A percentile compares a stretch with the other conserved stretches of the same genome.
phyloP scores from a whole-genome alignment of 805 yeast species.

The Nakazawaea molendinolei region DNA sequence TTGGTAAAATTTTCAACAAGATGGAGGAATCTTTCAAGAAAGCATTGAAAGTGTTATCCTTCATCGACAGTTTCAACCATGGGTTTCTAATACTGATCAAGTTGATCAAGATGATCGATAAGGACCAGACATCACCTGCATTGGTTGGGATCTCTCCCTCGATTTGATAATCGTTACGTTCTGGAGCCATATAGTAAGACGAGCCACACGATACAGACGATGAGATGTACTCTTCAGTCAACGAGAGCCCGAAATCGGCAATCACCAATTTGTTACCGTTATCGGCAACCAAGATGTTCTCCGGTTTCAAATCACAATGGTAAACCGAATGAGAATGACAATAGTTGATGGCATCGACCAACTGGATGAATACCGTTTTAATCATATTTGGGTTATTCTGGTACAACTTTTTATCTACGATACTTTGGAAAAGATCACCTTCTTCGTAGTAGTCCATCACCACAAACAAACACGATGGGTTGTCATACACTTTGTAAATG shows the following conservation, averaged over 20 bases:
- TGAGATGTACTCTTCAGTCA: conserved; percentile 48
- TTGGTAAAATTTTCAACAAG: conserved; percentile 62
- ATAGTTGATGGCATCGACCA: conserved; percentile 75
- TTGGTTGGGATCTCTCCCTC: conserved; percentile 46
- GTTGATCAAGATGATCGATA: conserved; percentile 76
- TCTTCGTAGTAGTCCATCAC: conserved; percentile 82
- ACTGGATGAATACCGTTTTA: conserved; percentile 62
- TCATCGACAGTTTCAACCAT: conserved; percentile 75
- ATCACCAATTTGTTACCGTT: conserved; percentile 50
- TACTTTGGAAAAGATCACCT: conserved; percentile 82
- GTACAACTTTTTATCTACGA: conserved; percentile 68
- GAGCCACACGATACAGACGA: conserved; percentile 81
- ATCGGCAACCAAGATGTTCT: conserved; percentile 68
- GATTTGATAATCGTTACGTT: conserved; percentile 35
- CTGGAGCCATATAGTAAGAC: conserved; percentile 91
- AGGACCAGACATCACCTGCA: conserved; percentile 83
- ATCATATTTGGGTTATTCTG: conserved; percentile 41
- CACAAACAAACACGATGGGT: conserved; percentile 53
- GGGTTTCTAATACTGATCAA: conserved; percentile 82
- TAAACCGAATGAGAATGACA: conserved; percentile 80
- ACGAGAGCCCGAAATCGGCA: conserved; percentile 90
- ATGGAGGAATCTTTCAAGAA: conserved; percentile 51
- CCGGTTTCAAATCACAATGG: conserved; percentile 95
- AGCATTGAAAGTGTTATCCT: conserved; percentile 59
- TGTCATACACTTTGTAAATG: conserved; percentile 65